Base-by-base conservation (phyloP, 495 filamentous ascomycete genomes). In the Aspergillus bertholletiae region DNA sequence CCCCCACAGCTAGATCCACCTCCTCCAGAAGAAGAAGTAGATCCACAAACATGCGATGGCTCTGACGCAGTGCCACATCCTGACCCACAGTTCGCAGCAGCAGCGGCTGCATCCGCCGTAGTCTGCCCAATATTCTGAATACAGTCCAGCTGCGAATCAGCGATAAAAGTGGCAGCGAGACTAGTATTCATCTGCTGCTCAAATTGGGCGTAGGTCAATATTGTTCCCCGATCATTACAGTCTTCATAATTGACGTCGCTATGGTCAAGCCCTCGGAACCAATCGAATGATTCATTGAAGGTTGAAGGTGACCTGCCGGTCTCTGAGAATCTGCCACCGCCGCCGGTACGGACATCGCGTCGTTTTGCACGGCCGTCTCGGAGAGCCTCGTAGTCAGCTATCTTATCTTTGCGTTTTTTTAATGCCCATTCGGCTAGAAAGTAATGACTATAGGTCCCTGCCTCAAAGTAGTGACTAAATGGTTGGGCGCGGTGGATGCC, bases 401-500 rank as follows among this genome's bases (percentile, higher is more conserved):
- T 50, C 49, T 72, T 57, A 23, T 55, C 52, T 0, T 28, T 13
- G n/a, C 49, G 49, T 0, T 39, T 13, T 3, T 55, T 37, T 15
- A 56, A 44, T 1, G 67, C 60, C 69, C 67, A 74, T 15, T 54
- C 49, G 5, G 70, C 61, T 9, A 74, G 54, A 51, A 74, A 72
- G 49, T 64, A 74, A 43, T 67, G 59, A 11, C 61, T 56, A 43
- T 63, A 64, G 4, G 56, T 54, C 0, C 65, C 70, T 2, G 54
- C 23, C 11, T 74, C 71, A 49, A 59, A 73, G 47, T 52, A 54
- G 39, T 76, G 73, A 44, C 66, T 71, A 54, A 60, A 73, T 3
- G 73, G 74, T 50, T 75, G 74, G 13, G 74, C 74, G 24, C 71
- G 66, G 49, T 77, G 74, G 49, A 74, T 73, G 6, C 74, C 74